Conservation (phyloP, 768 basidiomycete genomes). For the Russula brevipes region DNA sequence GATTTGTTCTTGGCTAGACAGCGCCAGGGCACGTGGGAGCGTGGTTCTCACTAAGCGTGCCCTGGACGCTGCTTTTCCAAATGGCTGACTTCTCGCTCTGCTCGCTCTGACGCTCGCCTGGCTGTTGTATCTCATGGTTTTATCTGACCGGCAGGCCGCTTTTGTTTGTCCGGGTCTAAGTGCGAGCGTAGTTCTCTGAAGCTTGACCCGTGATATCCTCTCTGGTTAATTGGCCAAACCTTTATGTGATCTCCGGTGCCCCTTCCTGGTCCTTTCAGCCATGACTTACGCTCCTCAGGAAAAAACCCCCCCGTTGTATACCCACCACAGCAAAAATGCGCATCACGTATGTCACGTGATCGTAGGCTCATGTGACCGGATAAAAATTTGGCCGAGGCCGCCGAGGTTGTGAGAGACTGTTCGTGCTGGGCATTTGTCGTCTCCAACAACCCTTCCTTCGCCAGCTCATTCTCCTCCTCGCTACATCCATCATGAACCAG, state of each 20-base stretch:
- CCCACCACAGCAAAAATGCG: too few relatives aligned
- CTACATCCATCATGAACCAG: slow-evolving; percentile 9
- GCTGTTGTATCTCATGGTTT: not conserved
- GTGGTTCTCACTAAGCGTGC: slow-evolving; percentile 44
- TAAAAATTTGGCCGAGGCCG: too few relatives aligned
- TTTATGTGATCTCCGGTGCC: too few relatives aligned
- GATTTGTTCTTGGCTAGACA: not conserved
- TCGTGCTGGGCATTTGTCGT: too few relatives aligned
- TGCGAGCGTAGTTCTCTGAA: slow-evolving; percentile 37
- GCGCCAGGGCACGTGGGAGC: slow-evolving; percentile 35
- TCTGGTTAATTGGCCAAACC: too few relatives aligned
- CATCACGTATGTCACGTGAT: too few relatives aligned
- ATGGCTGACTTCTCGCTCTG: not conserved
- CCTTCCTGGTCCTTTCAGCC: too few relatives aligned
- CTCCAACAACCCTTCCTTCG: too few relatives aligned
- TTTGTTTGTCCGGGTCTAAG: slow-evolving; percentile 8
- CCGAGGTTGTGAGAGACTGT: too few relatives aligned
- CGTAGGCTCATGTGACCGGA: too few relatives aligned
- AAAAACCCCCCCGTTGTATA: too few relatives aligned
- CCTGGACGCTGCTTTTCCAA: not conserved
- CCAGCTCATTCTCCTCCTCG: not conserved
- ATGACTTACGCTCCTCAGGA: too few relatives aligned
- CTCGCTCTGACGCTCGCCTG: not conserved
- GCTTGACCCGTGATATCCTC: slow-evolving; percentile 19
- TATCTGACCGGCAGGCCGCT: not conserved